Evolutionary conservation across 2,329 filamentous ascomycete species (phyloP), one percentile per base, ranked within the genome.

Genomic region (Calonectria henricotiae): DNA sequence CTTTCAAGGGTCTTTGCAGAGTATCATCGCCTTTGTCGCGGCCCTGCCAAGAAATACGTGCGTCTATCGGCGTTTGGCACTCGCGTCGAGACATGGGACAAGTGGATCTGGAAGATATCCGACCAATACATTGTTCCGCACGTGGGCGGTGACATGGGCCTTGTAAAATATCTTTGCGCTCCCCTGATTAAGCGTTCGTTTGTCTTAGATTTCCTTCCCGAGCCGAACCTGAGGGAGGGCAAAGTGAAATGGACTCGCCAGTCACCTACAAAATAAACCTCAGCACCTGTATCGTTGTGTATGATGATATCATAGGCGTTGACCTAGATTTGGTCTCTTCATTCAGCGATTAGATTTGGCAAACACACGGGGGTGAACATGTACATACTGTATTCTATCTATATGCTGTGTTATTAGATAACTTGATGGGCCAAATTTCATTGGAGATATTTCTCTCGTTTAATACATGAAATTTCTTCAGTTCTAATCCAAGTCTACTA

Each of bases 41-140:
- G 35, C 7, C 13, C 4, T 23, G 15, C 20, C 5, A 58, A 17
- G 51, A 58, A 27, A 7, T 32, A 39, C 13, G 51, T 58, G 13
- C 20, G 25, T 4, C 51, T 58, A n/a, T 58, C 51, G 15, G 51
- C 12, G 12, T 13, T 58, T 1, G 51, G 35, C 5, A 58, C 51
- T 6, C 51, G 51, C 3, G 51, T 58, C 13, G 51, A 58, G 32
- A 20, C 51, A 15, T 58, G 51, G 51, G 51, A 58, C 32, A 58
- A 6, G 2, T 58, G 51, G 51, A 3, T 58, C 1, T 58, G 51
- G 51, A 58, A 58, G 20, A 5, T 58, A 15, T 39, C 32, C 12
- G 51, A 58, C 13, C 51, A 58, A 20, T 58, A 58, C 20, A 25
- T 58, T 3, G 20, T 25, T 5, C 51, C 51, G n/a, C 20, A 25